Base-by-base conservation (phyloP, 1,284 basidiomycete genomes). In the Ganoderma lucidum region DNA sequence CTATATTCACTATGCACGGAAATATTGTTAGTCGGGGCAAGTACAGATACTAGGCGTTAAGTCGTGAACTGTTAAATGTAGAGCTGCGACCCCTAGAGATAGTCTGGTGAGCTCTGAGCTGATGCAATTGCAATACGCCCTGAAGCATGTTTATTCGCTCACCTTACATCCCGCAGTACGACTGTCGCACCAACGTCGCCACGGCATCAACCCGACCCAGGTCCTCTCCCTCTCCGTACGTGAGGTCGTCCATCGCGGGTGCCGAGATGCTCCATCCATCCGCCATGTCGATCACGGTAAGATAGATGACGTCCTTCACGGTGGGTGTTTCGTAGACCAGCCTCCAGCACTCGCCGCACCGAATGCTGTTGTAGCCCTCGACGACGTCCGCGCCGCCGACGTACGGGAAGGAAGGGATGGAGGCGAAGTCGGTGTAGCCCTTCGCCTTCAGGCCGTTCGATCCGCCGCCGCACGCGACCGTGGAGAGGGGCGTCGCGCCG, bases 391-490 rank as follows among this genome's bases (percentile, higher is more conserved):
- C 81, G 32, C 83, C 86, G 23, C 85, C 87, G 71, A 89, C 77
- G 71, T 82, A 77, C 17, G 87, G 86, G 78, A 83, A 88, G 19
- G 56, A 75, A 28, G 84, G 84, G 62, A 89, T 78, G 19, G 78
- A 79, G 8, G 80, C 80, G 73, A 88, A 83, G 30, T 81, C 86
- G 28, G 77, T 77, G 75, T 79, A 87, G 3, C 81, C 81, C 30
- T 78, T 78, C 63, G 78, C 80, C 39, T 80, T 28, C 58, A 88
- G 81, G 14, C 83, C 83, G 70, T 83, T 76, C 2, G 72, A 10
- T 2, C 84, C 85, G 63, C 85, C 75, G 2, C 87, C 87, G 74
- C 88, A 88, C 3, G 86, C 80, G 62, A 87, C 80, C 37, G 58
- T 73, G 64, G 71, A 4, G 48, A 87, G 75, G 2, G 82, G 76